phyloP scores from a whole-genome alignment of 331 rosid species.

The Acacia pycnantha region DNA sequence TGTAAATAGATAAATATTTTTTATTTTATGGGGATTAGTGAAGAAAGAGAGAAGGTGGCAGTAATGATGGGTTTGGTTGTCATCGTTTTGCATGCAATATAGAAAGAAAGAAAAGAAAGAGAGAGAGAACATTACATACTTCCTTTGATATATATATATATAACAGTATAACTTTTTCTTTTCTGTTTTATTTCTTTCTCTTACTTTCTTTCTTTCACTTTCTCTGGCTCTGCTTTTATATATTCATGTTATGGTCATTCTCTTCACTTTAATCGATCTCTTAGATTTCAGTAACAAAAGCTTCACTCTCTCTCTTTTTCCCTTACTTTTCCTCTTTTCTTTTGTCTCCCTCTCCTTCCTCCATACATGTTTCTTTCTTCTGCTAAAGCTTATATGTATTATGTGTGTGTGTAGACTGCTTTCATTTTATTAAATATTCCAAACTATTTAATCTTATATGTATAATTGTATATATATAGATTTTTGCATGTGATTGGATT shows the following conservation, averaged over 20 bases:
- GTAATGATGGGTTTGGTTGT: constrained; percentile 60
- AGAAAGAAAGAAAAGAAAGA: constrained; percentile 27
- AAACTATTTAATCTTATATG: not conserved
- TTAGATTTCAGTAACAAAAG: constrained; percentile 70
- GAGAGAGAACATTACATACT: not conserved
- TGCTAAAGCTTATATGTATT: not conserved
- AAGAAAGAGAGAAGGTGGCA: constrained; percentile 55
- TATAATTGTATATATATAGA: too few species aligned
- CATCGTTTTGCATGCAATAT: constrained; percentile 53
- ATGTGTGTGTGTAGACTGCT: not conserved
- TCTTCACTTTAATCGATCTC: constrained; percentile 50
- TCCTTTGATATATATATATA: constrained; percentile 1
- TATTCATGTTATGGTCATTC: constrained; percentile 37
- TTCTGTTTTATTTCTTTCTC: constrained; percentile 18
- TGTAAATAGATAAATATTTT: constrained; percentile 2
- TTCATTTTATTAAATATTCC: not conserved
- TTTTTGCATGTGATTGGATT: not conserved
- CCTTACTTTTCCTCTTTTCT: constrained; percentile 27
- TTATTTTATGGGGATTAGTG: constrained; percentile 61
- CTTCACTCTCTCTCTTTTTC: constrained; percentile 20
- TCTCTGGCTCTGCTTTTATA: constrained; percentile 18
- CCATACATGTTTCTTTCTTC: not conserved
- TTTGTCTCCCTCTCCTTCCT: constrained; percentile 27
- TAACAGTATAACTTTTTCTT: not conserved
- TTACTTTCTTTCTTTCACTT: constrained; percentile 41